Conservation (phyloP, 1,139 yeast genomes). For the Zhuliangozyma blackwelliae region DNA sequence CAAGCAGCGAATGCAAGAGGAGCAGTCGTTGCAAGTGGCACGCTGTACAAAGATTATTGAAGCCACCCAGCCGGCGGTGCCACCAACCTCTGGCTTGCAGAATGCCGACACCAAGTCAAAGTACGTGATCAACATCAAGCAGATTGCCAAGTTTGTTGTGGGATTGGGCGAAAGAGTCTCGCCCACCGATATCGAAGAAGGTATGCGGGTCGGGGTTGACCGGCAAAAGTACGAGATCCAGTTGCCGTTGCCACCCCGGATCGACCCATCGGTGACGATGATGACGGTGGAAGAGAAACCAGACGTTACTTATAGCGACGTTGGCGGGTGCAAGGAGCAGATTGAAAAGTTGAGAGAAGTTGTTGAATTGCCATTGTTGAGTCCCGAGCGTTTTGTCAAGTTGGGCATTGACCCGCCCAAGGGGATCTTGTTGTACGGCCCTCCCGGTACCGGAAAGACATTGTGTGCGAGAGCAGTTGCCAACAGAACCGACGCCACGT, state of each 20-base stretch:
- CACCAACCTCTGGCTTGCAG: slow-evolving; percentile 27
- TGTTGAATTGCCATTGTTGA: slow-evolving; percentile 87
- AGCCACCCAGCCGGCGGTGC: slow-evolving; percentile 36
- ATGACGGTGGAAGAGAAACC: slow-evolving; percentile 99
- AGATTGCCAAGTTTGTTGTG: slow-evolving; percentile 96
- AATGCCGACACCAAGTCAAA: slow-evolving; percentile 83
- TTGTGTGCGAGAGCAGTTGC: slow-evolving; percentile 98
- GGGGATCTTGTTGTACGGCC: slow-evolving; percentile 93
- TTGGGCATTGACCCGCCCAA: slow-evolving; percentile 98
- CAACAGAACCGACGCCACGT: slow-evolving; percentile 97
- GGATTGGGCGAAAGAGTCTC: slow-evolving; percentile 94
- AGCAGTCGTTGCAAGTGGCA: slow-evolving; percentile 96
- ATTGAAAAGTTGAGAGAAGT: slow-evolving; percentile 96
- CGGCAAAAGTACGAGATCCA: slow-evolving; percentile 95
- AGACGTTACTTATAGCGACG: slow-evolving; percentile 83
- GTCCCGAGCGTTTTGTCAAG: slow-evolving; percentile 94
- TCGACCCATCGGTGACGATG: slow-evolving; percentile 98
- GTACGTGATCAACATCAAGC: slow-evolving; percentile 94
- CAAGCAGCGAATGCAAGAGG: slow-evolving; percentile 86
- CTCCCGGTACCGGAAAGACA: slow-evolving; percentile 98
- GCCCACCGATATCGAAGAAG: slow-evolving; percentile 98
- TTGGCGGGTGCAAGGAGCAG: slow-evolving; percentile 98
- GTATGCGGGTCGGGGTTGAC: slow-evolving; percentile 99
- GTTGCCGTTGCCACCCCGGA: slow-evolving; percentile 94
- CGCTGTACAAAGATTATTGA: slow-evolving; percentile 96